Evolutionary conservation across 805 yeast species (phyloP), one percentile per base, ranked within the genome.

Genomic region (Candida ficus): DNA sequence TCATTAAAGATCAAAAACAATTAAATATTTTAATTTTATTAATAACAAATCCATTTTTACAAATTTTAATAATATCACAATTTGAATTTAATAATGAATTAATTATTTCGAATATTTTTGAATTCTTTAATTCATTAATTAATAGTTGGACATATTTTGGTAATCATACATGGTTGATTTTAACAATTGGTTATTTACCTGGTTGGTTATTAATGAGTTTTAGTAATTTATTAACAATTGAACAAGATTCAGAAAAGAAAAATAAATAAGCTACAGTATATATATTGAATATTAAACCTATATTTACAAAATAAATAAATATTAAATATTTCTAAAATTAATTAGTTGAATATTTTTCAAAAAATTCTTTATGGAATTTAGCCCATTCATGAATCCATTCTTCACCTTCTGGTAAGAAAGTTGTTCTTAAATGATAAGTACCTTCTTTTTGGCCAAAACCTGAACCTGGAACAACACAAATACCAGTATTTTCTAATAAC

Each of bases 401-500:
- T 20, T 76, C 73, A 32, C 97, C 98, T 13, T 98, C 97, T 12
- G 99, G 95, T 56, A 93, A 71, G 69, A 93, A 93, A 1, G 99
- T 93, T 1, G 99, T 93, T 72, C 99, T 81, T 54, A 93, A 74
- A 60, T 93, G 99, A 67, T 73, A 83, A 4, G 97, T 89, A 17
- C 88, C 95, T 35, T 80, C 80, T 35, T 72, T 83, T 66, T 93
- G 99, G 25, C 98, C 97, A 55, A 93, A 93, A 0, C 99, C 99
- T 26, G 88, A 79, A 30, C 99, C 99, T 23, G 99, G 98, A 47
- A 93, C 95, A 33, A 95, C 87, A 65, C 99, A 93, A 45, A 93
- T 88, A 52, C 99, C 99, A 7, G 99, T 89, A 35, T 67, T 62
- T 49, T 91, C 91, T 50, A 93, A 72, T 44, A 93, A 69, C 51